These are phyloP conservation scores for Trichosporon sp. DNA, from an alignment of 1,284 basidiomycete species.

Conservation along the genomic window DNA sequence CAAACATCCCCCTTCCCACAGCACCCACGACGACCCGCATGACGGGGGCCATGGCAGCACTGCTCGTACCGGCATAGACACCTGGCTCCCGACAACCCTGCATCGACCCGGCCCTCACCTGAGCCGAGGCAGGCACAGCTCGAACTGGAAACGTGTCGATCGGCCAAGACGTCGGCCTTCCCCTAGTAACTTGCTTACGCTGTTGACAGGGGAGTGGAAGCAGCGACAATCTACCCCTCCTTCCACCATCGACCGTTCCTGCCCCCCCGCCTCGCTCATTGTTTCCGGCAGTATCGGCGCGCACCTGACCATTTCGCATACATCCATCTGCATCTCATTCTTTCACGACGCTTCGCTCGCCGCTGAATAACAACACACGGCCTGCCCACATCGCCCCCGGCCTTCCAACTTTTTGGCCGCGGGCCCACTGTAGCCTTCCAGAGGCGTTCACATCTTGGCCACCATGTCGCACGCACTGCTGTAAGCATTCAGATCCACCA, in stretches of 20 bases:
- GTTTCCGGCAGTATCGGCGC: not conserved
- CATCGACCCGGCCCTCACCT: not conserved
- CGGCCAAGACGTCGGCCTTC: not conserved
- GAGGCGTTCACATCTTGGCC: slow-evolving; percentile 4
- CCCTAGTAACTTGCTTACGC: not conserved
- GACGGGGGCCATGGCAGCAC: not conserved
- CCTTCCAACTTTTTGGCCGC: slow-evolving; percentile 3
- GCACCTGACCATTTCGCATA: not conserved
- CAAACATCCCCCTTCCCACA: not conserved
- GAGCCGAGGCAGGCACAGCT: not conserved
- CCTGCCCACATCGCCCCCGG: not conserved
- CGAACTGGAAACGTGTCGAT: not conserved
- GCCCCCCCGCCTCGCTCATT: not conserved
- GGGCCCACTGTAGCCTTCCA: not conserved
- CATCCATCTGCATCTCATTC: not conserved
- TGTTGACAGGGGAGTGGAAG: not conserved
- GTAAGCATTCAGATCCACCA: slow-evolving; percentile 20
- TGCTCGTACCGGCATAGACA: not conserved
- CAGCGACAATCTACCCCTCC: not conserved
- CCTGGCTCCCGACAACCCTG: not conserved
- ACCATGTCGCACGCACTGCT: slow-evolving; percentile 36
- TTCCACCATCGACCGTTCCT: not conserved
- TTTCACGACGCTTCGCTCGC: not conserved
- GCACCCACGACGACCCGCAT: not conserved
- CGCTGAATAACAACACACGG: not conserved